Percentiles rank a stretch among this genome's conserved stretches.
Conservation (phyloP, 306 rosid genomes). For the Vigna trinervia region DNA sequence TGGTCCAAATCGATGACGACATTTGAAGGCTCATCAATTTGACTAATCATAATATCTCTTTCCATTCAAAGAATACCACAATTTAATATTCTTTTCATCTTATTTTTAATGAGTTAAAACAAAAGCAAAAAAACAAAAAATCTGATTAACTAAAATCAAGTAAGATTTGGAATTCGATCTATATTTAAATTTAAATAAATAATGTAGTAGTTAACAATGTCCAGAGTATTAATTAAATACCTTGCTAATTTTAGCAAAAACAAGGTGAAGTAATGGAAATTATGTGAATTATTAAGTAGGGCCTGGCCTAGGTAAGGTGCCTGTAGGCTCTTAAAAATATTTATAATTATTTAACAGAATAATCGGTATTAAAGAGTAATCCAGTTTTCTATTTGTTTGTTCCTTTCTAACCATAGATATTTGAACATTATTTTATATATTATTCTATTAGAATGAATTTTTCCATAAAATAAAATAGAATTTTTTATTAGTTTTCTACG, state of each 20-base stretch:
- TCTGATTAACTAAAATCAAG: not conserved
- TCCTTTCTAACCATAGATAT: no score
- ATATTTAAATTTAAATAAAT: not conserved
- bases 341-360: not conserved
- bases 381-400: no score
- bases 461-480: no score
- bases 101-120: not conserved
- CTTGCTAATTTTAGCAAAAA: no score
- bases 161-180: not conserved
- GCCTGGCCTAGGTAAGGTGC: not conserved
- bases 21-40: not conserved
- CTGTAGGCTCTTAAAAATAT: not conserved
- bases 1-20: not conserved
- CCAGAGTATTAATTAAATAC: not conserved
- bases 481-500: no score
- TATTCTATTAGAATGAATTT: no score
- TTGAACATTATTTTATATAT: no score
- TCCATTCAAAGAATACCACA: not conserved
- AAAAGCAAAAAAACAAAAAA: not conserved
- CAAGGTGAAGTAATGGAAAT: not conserved
- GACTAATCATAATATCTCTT: not conserved
- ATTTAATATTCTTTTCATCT: not conserved
- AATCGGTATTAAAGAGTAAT: not conserved
- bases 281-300: not conserved
- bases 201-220: not conserved